These are phyloP conservation scores for Citrus reticulata DNA, from an alignment of 345 rosid species.

Conservation along the genomic window DNA sequence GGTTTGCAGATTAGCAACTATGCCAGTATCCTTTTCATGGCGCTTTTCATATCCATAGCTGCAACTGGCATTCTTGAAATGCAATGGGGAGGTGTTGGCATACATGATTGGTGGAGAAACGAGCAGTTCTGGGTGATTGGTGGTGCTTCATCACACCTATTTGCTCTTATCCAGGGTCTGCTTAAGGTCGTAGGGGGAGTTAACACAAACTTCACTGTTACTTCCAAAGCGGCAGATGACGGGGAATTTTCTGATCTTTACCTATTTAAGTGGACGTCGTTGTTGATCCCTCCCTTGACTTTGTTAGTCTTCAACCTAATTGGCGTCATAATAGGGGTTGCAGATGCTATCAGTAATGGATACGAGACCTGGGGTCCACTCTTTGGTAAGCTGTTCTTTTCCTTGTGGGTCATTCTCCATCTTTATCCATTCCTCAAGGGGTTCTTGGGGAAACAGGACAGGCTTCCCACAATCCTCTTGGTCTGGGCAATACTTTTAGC, in stretches of 20 bases:
- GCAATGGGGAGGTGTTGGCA: slow-evolving; percentile 79
- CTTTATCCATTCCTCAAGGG: slow-evolving; percentile 72
- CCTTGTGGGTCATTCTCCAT: slow-evolving; percentile 63
- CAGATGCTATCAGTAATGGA: slow-evolving; percentile 63
- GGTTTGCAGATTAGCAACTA: slow-evolving; percentile 53
- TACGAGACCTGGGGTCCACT: slow-evolving; percentile 73
- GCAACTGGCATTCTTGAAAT: slow-evolving; percentile 61
- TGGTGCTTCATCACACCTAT: slow-evolving; percentile 57
- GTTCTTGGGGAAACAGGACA: slow-evolving; percentile 50
- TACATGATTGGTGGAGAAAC: slow-evolving; percentile 76
- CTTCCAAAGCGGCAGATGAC: slow-evolving; percentile 61
- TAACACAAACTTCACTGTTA: slow-evolving; percentile 60
- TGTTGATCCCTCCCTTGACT: slow-evolving; percentile 56
- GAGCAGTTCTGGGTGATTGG: slow-evolving; percentile 83
- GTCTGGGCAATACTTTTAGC: slow-evolving; percentile 69
- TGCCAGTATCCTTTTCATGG: slow-evolving; percentile 53
- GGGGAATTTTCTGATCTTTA: slow-evolving; percentile 65
- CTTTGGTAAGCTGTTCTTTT: slow-evolving; percentile 54
- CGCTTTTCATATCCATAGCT: slow-evolving; percentile 55
- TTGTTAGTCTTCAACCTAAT: slow-evolving; percentile 49
- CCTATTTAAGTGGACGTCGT: slow-evolving; percentile 61
- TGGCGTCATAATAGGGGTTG: slow-evolving; percentile 55
- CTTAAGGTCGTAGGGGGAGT: slow-evolving; percentile 72
- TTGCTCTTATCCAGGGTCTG: slow-evolving; percentile 68
- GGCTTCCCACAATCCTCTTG: slow-evolving; percentile 56